phyloP scores from a whole-genome alignment of 345 rosid species.

The Moringa oleifera region DNA sequence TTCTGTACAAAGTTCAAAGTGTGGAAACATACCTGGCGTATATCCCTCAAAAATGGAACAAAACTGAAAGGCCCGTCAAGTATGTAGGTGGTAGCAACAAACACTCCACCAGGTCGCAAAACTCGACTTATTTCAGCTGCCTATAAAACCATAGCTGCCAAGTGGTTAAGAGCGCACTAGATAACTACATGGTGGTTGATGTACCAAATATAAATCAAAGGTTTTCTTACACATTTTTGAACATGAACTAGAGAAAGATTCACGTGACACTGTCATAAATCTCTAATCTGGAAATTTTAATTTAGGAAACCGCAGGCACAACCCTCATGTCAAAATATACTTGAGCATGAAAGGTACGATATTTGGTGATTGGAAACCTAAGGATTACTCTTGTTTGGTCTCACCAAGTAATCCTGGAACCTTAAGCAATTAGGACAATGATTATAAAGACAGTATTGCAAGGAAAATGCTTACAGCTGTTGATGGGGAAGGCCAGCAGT shows the following conservation, averaged over 20 bases:
- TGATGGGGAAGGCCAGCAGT: constrained; percentile 94
- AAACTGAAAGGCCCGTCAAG: constrained; percentile 52
- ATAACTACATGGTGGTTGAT: too few relatives aligned
- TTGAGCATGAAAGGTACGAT: too few relatives aligned
- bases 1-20: too few relatives aligned
- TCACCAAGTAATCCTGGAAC: neutral
- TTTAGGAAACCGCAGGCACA: too few relatives aligned
- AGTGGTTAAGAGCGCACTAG: neutral
- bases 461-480: constrained; percentile 47
- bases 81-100: constrained; percentile 69
- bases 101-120: constrained; percentile 80
- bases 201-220: too few relatives aligned
- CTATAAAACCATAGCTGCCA: constrained; percentile 25
- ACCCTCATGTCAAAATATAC: too few relatives aligned
- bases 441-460: neutral
- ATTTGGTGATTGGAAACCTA: too few relatives aligned
- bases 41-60: constrained; percentile 41
- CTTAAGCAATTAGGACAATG: neutral
- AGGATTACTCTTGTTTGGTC: too few relatives aligned
- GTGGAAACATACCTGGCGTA: constrained; percentile 43
- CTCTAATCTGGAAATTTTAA: too few relatives aligned
- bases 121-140: constrained; percentile 88
- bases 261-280: too few relatives aligned
- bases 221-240: too few relatives aligned
- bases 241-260: too few relatives aligned